Evolutionary conservation across 2,329 filamentous ascomycete species (phyloP).

Genomic region (Conoideocrella luteorostrata): DNA sequence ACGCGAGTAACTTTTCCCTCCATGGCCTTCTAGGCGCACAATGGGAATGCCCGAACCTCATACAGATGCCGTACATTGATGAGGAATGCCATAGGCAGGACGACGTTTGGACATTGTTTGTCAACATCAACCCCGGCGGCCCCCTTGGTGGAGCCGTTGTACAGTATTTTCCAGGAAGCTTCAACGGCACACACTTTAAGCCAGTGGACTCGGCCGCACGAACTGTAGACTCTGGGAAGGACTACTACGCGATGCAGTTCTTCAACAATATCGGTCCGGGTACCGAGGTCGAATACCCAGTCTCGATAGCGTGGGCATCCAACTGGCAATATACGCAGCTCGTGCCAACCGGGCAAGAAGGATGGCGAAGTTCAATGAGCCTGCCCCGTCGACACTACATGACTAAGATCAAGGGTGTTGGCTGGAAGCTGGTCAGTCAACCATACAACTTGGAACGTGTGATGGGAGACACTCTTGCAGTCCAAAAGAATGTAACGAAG

Average conservation of each 20-base stretch:
- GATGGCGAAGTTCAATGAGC: conserved; percentile 26
- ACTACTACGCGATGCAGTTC: conserved; percentile 30
- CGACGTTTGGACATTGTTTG: conserved; percentile 34
- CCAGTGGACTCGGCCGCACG: conserved; percentile 21
- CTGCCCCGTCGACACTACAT: conserved; percentile 43
- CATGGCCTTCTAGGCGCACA: conserved; percentile 46
- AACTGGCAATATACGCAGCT: conserved; percentile 26
- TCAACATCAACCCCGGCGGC: conserved; percentile 52
- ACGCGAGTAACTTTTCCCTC: conserved; percentile 46
- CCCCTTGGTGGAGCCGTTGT: conserved; percentile 50
- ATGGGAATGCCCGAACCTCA: conserved; percentile 59
- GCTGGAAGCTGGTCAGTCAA: conserved; percentile 43
- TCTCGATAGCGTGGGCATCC: conserved; percentile 29
- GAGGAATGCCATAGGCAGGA: conserved; percentile 23
- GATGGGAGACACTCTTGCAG: conserved; percentile 36
- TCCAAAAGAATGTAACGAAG: conserved; percentile 39
- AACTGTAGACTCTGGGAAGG: conserved; percentile 28
- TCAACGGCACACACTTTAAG: conserved; percentile 59
- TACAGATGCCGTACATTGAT: conserved; percentile 42
- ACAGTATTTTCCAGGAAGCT: conserved; percentile 51
- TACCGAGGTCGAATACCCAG: conserved; percentile 17
- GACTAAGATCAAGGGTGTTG: conserved; percentile 41
- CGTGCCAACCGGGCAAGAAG: conserved; percentile 23
- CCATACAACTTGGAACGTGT: conserved; percentile 44
- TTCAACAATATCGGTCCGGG: conserved; percentile 25